Percentiles rank a stretch among this genome's conserved stretches.
Conservation (phyloP, 768 basidiomycete genomes). For the Boletus coccyginus region DNA sequence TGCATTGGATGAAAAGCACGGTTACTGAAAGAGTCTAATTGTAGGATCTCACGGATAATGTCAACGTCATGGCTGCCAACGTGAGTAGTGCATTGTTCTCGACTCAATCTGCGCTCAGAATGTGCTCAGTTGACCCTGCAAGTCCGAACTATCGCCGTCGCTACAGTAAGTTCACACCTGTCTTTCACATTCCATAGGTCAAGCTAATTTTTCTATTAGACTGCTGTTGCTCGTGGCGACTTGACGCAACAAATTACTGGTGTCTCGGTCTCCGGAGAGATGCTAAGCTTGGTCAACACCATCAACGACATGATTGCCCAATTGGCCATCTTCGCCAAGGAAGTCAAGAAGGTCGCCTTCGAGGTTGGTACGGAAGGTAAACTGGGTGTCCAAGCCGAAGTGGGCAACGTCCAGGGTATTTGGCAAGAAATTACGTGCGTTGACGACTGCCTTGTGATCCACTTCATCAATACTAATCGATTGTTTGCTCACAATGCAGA, state of each 20-base stretch:
- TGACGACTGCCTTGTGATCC: neutral
- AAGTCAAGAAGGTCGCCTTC: slow-evolving; percentile 92
- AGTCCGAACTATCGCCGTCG: slow-evolving; percentile 91
- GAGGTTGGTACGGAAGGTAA: slow-evolving; percentile 99
- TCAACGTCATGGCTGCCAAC: slow-evolving; percentile 94
- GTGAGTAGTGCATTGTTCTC: slow-evolving; percentile 39
- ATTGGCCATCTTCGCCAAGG: slow-evolving; percentile 65
- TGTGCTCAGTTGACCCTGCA: slow-evolving; percentile 76
- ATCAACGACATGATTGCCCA: slow-evolving; percentile 89
- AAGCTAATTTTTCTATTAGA: slow-evolving; percentile 38
- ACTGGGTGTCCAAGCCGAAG: slow-evolving; percentile 95
- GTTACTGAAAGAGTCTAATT: slow-evolving; percentile 12
- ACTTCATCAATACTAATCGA: neutral
- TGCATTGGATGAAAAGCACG: neutral
- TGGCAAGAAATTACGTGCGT: slow-evolving; percentile 98
- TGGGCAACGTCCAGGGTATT: slow-evolving; percentile 94
- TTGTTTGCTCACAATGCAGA: slow-evolving; percentile 36
- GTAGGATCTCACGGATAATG: slow-evolving; percentile 87
- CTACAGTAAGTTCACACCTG: slow-evolving; percentile 58
- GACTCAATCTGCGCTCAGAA: slow-evolving; percentile 1
- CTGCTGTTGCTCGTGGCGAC: slow-evolving; percentile 92
- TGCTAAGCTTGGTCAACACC: slow-evolving; percentile 93
- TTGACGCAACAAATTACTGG: slow-evolving; percentile 91
- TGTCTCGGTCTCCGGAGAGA: slow-evolving; percentile 92
- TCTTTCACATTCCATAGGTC: neutral